Conservation (phyloP, 73 alveolate genomes). For the Durusdinium trenchii region DNA sequence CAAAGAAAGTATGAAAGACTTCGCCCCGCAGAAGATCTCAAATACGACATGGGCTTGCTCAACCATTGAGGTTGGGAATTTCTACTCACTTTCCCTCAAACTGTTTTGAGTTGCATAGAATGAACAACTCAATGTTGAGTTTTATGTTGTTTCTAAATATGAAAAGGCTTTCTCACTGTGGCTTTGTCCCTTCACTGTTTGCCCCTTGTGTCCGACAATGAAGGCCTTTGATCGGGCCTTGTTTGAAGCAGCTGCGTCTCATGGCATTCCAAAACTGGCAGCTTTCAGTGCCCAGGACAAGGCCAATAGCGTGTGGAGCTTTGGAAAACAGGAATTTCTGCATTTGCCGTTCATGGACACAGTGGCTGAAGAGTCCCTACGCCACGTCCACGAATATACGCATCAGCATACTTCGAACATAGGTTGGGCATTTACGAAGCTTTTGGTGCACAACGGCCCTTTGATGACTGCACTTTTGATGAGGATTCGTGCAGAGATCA, state of each 20-base stretch:
- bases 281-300: slow-evolving; percentile 76
- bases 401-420: slow-evolving; percentile 87
- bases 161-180: neutral
- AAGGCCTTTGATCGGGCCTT: slow-evolving; percentile 5
- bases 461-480: neutral
- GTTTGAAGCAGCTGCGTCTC: neutral
- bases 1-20: neutral
- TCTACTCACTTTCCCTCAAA: neutral
- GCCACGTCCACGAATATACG: slow-evolving; percentile 32
- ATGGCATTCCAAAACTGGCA: slow-evolving; percentile 12
- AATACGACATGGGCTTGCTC: slow-evolving; percentile 86
- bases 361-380: slow-evolving; percentile 23
- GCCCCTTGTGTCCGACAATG: no score
- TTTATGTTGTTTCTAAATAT: no score
- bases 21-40: slow-evolving; percentile 87
- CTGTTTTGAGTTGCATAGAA: neutral
- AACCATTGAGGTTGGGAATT: slow-evolving; percentile 20
- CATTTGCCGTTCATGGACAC: slow-evolving; percentile 65
- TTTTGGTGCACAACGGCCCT: slow-evolving; percentile 28
- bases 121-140: neutral
- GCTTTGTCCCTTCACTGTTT: neutral
- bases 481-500: slow-evolving; percentile 31
- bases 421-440: slow-evolving; percentile 63
- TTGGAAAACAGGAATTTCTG: slow-evolving; percentile 52
- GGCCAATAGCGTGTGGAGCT: slow-evolving; percentile 83